These are phyloP conservation scores for Penicillium parvum DNA, from an alignment of 495 filamentous ascomycete species.

Conservation along the genomic window DNA sequence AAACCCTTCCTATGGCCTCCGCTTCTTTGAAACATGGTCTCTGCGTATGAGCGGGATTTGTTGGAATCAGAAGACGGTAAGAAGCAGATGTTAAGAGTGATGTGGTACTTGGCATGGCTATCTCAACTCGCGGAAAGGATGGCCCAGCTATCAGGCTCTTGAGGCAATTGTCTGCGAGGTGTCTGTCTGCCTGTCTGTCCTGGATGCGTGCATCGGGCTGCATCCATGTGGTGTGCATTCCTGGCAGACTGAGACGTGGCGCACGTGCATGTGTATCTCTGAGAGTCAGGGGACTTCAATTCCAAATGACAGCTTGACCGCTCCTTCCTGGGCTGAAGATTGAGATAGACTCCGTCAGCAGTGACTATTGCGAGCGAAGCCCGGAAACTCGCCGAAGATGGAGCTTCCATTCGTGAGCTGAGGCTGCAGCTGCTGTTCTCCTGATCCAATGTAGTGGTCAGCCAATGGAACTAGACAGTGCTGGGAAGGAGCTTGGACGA, in stretches of 20 bases:
- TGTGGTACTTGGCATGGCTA: not conserved
- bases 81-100: not conserved
- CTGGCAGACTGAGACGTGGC: no score
- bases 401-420: not conserved
- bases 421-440: not conserved
- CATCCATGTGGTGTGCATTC: no score
- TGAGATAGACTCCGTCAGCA: not conserved
- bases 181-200: not conserved
- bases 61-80: not conserved
- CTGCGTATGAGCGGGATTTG: not conserved
- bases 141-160: no score
- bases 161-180: not conserved
- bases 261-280: no score
- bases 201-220: no score
- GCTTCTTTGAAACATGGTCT: conserved; percentile 10
- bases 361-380: not conserved
- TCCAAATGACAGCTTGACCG: not conserved
- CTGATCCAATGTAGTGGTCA: not conserved
- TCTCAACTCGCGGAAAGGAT: no score
- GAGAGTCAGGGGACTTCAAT: no score
- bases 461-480: not conserved
- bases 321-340: not conserved
- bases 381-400: not conserved
- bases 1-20: conserved; percentile 20
- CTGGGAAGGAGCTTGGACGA: not conserved